A percentile compares a stretch with the other conserved stretches of the same genome.
Evolutionary conservation across 164 flowering plant genomes (phyloP).

Genomic region (Litsea cubeba): DNA sequence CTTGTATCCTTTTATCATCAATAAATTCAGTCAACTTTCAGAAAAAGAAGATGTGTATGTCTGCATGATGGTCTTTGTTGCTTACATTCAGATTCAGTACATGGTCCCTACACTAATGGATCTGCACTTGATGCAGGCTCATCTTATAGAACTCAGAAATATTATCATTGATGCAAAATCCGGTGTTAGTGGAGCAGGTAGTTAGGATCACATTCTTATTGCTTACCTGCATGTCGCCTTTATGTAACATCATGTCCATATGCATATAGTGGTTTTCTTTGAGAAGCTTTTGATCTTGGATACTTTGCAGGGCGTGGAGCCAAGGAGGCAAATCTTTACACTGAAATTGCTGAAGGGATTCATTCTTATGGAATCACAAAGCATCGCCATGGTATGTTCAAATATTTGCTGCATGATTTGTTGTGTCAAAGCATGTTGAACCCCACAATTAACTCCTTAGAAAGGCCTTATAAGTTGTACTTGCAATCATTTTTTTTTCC

Average conservation of each 20-base stretch:
- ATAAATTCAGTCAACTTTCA: no score
- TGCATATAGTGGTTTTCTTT: constrained; percentile 5
- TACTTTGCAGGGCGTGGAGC: constrained; percentile 78
- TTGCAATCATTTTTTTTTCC: no score
- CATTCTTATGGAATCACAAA: constrained; percentile 82
- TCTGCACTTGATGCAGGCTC: constrained; percentile 47
- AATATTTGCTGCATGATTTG: neutral
- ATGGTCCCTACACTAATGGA: neutral
- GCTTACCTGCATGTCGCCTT: neutral
- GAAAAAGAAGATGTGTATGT: no score
- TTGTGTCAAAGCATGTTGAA: neutral
- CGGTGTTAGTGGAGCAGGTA: constrained; percentile 99
- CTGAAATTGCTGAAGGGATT: constrained; percentile 95
- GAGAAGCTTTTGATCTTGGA: constrained; percentile 10
- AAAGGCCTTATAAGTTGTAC: no score
- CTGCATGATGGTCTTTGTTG: no score
- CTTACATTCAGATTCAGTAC: no score
- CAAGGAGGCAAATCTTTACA: constrained; percentile 81
- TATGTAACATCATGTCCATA: neutral
- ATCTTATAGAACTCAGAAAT: constrained; percentile 51
- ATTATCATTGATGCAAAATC: constrained; percentile 94
- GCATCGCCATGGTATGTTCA: constrained; percentile 88
- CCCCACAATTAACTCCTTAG: no score
- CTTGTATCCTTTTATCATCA: no score
- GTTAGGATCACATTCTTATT: constrained; percentile 16